Base-by-base conservation (phyloP, 148 eudicot genomes). In the Amaranthus cruentus region DNA sequence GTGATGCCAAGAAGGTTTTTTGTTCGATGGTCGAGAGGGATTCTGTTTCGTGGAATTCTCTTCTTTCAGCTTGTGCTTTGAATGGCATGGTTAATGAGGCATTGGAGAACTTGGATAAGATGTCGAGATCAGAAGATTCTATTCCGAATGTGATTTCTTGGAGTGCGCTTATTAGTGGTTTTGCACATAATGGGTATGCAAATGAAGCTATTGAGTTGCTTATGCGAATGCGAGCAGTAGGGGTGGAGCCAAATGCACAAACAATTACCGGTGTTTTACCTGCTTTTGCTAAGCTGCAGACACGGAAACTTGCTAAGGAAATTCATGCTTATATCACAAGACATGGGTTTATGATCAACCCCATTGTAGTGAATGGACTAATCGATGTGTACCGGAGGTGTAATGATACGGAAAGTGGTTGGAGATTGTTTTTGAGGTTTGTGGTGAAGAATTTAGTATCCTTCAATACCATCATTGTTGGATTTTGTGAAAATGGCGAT, bases 1-100 rank as follows among this genome's bases (percentile, higher is more conserved):
- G 67, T 55, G 82, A 81, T 69, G 87, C 88, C 3, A 66, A 69
- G 72, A 83, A 55, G 55, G 82, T 86, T 43, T 84, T 83, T 54
- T 10, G 46, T 5, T 44, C 42, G 11, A 84, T 88, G 87, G 14
- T 15, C 4, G 69, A 69, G 56, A 81, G 71, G 47, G 90, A 88
- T 81, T 61, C 72, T 42, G 88, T 81, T 70, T 84, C 92, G 4
- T 88, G 89, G 92, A 86, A 88, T 76, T 81, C 85, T n/a, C 48
- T 84, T 55, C 67, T 86, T 59, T 78, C 82, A 4, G 89, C 84
- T 73, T 88, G 81, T 67, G 76, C 85, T 38, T 75, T 79, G 62
- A 86, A 83, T 80, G 89, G 85, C 38, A 80, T 73, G 83, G 81
- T 78, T 52, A 44, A 67, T 48, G 85, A 86, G 67, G 85, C 88